These are phyloP conservation scores for Coelastrella sp. DNA, from an alignment of 139 green algal genomes.

Conservation along the genomic window DNA sequence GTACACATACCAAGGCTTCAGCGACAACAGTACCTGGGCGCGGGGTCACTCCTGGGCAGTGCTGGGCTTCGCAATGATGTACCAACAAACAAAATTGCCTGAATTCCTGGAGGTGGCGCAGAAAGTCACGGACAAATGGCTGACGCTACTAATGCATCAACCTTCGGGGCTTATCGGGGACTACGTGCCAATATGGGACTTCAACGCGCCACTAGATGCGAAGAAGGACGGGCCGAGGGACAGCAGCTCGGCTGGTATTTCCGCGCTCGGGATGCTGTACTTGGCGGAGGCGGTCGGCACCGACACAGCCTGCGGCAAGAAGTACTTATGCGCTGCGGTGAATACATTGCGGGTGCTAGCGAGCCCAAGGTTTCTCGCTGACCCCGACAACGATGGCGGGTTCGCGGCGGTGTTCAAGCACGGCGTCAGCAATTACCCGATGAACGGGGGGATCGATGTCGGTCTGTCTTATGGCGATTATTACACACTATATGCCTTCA, in stretches of 20 bases:
- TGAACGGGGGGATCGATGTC: neutral
- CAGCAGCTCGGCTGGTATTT: conserved; percentile 23
- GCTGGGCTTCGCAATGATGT: conserved; percentile 19
- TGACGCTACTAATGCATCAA: neutral
- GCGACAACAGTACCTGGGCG: conserved; percentile 29
- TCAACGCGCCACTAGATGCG: neutral
- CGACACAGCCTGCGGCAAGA: neutral
- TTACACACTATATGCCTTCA: conserved; percentile 7
- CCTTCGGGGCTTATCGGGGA: neutral
- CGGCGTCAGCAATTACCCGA: neutral
- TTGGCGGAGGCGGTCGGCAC: neutral
- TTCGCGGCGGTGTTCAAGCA: conserved; percentile 39
- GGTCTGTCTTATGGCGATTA: conserved; percentile 42
- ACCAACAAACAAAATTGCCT: neutral
- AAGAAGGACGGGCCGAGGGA: conserved; percentile 19
- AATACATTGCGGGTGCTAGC: conserved; percentile 7
- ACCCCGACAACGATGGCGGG: neutral
- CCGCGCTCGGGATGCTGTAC: conserved; percentile 35
- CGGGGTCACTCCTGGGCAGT: conserved; percentile 39
- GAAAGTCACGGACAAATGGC: conserved; percentile 21
- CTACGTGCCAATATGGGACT: conserved; percentile 40
- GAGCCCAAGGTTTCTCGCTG: conserved; percentile 1
- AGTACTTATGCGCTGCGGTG: conserved; percentile 18
- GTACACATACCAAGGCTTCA: conserved; percentile 2
- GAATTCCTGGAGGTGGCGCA: conserved; percentile 9